These are phyloP conservation scores for Auricularia cornea DNA, from an alignment of 768 basidiomycete genomes.

Conservation along the genomic window DNA sequence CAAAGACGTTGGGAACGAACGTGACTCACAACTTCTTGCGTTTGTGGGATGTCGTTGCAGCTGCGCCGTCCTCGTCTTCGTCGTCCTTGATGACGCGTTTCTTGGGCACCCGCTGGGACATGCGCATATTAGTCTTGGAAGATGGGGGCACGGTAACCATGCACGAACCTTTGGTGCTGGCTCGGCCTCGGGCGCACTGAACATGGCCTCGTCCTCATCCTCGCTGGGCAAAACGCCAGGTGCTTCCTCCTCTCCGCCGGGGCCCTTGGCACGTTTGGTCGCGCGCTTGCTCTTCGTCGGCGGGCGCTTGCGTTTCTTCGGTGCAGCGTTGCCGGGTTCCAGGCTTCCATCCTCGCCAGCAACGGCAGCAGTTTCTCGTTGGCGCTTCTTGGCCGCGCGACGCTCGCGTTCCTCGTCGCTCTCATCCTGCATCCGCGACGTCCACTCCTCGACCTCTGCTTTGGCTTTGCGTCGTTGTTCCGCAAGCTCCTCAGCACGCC, in stretches of 20 bases:
- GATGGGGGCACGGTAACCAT: not conserved
- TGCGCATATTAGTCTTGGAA: no score
- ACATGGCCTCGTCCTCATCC: constrained; percentile 56
- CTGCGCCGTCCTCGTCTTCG: constrained; percentile 58
- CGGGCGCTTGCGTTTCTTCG: not conserved
- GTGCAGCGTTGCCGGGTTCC: constrained; percentile 4
- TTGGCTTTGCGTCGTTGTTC: constrained; percentile 67
- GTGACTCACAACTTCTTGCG: constrained; percentile 24
- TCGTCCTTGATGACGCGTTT: constrained; percentile 74
- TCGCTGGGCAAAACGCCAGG: constrained; percentile 36
- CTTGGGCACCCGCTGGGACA: constrained; percentile 41
- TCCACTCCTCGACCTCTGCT: constrained; percentile 77
- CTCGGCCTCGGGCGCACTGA: constrained; percentile 65
- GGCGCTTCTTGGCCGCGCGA: constrained; percentile 29
- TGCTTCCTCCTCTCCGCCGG: constrained; percentile 19
- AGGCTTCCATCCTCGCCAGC: constrained; percentile 35
- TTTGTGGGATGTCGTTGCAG: constrained; percentile 58
- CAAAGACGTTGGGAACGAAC: no score
- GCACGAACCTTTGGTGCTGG: constrained; percentile 58
- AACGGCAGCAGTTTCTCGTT: constrained; percentile 25
- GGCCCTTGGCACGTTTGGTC: constrained; percentile 37
- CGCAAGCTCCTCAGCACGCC: constrained; percentile 69
- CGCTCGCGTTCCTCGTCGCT: constrained; percentile 70
- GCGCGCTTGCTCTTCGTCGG: not conserved
- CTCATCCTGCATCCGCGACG: constrained; percentile 53